Conservation (phyloP, 805 yeast species). For the Kurtzmaniella fragi region DNA sequence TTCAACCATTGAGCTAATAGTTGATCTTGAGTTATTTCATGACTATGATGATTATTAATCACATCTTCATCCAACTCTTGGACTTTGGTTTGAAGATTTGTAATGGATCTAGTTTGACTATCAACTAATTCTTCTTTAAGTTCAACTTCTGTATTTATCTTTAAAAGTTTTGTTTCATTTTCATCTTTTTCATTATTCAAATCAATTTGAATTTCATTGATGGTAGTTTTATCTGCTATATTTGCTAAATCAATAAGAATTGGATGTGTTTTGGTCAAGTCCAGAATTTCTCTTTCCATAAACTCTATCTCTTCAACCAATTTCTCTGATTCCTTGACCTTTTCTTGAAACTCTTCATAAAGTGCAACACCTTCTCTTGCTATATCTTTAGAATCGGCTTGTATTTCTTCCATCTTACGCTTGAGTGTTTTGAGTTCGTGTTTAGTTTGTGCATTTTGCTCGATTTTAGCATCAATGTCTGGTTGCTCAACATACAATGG, state of each 20-base stretch:
- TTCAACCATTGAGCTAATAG: conserved; percentile 18
- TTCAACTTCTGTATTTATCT: conserved; percentile 9
- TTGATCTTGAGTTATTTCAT: conserved; percentile 6
- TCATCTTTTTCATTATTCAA: neutral
- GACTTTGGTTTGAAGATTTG: conserved; percentile 3
- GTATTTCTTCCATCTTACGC: conserved; percentile 11
- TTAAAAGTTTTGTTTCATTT: conserved; percentile 1
- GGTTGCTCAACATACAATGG: conserved; percentile 20
- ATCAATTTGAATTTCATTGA: neutral
- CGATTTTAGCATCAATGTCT: conserved; percentile 27
- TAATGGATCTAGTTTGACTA: conserved; percentile 9
- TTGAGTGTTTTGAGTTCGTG: conserved; percentile 20
- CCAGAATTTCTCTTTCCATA: conserved; percentile 17
- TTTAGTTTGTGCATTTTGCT: conserved; percentile 19
- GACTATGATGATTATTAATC: conserved; percentile 1
- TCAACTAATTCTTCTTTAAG: conserved; percentile 11
- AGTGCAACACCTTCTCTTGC: conserved; percentile 2
- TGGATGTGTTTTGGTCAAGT: conserved; percentile 2
- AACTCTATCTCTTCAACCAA: conserved; percentile 13
- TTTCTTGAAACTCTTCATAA: conserved; percentile 4
- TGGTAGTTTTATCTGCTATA: neutral
- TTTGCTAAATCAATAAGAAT: neutral
- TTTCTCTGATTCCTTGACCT: neutral
- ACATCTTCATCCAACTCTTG: conserved; percentile 15
- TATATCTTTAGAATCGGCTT: conserved; percentile 7